Conservation (phyloP, 495 filamentous ascomycete species). For the Lineolata rhizophorae region DNA sequence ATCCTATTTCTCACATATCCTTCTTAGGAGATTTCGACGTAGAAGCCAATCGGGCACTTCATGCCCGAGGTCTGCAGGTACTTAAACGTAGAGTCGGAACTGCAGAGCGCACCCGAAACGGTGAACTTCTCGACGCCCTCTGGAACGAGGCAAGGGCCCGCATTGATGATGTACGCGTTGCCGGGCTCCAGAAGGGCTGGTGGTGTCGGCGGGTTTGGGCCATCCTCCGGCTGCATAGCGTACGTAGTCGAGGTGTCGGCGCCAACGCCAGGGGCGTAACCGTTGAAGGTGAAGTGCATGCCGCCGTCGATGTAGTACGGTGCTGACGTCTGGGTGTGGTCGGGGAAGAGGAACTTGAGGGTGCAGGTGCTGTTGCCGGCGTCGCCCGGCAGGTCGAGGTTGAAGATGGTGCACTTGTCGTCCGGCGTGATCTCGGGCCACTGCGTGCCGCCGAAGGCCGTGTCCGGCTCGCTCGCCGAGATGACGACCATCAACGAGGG, state of each 20-base stretch:
- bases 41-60: constrained; percentile 4
- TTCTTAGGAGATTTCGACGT: too few species aligned
- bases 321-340: constrained; percentile 33
- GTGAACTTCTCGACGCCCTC: background rate
- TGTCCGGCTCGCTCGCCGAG: constrained; percentile 4
- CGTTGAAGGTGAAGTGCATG: constrained; percentile 39
- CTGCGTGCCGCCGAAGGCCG: constrained; percentile 2
- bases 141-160: constrained; percentile 6
- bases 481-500: constrained; percentile 8
- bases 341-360: constrained; percentile 10
- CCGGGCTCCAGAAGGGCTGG: constrained; percentile 6
- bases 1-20: too few species aligned
- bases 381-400: constrained; percentile 7
- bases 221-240: constrained; percentile 5
- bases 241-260: constrained; percentile 5
- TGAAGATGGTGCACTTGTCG: constrained; percentile 11
- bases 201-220: constrained; percentile 6
- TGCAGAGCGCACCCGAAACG: constrained; percentile 3
- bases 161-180: constrained; percentile 6
- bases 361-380: constrained; percentile 8
- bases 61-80: constrained; percentile 4
- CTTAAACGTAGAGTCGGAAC: constrained; percentile 3
- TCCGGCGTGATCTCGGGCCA: constrained; percentile 5
- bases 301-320: constrained; percentile 47
- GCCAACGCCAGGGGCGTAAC: constrained; percentile 6